Percentiles rank a stretch among this genome's conserved stretches.
Conservation (phyloP, 441 rosid genomes). For the Croton laevigatus region DNA sequence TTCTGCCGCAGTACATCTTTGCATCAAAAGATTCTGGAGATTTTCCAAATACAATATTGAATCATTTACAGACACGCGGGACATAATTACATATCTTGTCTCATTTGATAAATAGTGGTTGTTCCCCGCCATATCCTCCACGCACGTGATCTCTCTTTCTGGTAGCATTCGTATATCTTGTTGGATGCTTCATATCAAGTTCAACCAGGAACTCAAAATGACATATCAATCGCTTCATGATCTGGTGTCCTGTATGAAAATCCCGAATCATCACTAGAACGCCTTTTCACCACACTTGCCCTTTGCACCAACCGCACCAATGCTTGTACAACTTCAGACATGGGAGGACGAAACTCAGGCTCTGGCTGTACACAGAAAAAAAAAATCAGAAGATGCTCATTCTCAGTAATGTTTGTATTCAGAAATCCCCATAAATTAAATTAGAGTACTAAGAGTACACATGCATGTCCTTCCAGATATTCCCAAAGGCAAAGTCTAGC, state of each 20-base stretch:
- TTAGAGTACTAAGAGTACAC: neutral
- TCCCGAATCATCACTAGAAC: slow-evolving; percentile 82
- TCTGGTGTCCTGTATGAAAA: slow-evolving; percentile 81
- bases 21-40: slow-evolving; percentile 17
- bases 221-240: slow-evolving; percentile 64
- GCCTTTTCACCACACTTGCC: slow-evolving; percentile 78
- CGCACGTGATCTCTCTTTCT: neutral
- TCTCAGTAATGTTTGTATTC: neutral
- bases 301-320: slow-evolving; percentile 87
- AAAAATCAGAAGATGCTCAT: neutral
- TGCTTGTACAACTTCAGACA: slow-evolving; percentile 98
- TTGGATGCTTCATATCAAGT: slow-evolving; percentile 17
- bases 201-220: slow-evolving; percentile 29
- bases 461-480: neutral
- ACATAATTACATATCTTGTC: slow-evolving; percentile 34
- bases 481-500: neutral
- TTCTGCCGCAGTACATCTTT: slow-evolving; percentile 25
- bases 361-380: slow-evolving; percentile 54
- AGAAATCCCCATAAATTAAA: neutral
- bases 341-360: slow-evolving; percentile 96
- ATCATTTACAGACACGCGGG: slow-evolving; percentile 24
- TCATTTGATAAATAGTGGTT: neutral
- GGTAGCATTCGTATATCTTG: slow-evolving; percentile 10
- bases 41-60: slow-evolving; percentile 14
- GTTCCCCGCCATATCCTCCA: slow-evolving; percentile 4